A percentile compares a stretch with the other conserved stretches of the same genome.
phyloP scores from a whole-genome alignment of 495 filamentous ascomycete genomes.

The Aspergillus homomorphus region DNA sequence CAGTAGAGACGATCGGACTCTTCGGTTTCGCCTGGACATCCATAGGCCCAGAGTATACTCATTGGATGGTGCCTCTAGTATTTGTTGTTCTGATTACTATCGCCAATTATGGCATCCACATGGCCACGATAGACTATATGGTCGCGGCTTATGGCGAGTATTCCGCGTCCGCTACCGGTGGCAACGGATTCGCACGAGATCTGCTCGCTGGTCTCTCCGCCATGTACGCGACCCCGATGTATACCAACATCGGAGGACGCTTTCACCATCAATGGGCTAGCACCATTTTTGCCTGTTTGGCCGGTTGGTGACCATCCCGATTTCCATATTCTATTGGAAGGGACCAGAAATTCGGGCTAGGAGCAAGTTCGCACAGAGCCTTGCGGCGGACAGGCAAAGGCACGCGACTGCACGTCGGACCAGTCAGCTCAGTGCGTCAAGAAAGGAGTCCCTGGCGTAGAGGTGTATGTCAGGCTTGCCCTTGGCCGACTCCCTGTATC shows the following conservation, averaged over 20 bases:
- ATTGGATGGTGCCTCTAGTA: constrained; percentile 60
- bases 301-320: constrained; percentile 43
- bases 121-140: constrained; percentile 86
- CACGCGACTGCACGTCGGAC: constrained; percentile 18
- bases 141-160: constrained; percentile 76
- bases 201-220: constrained; percentile 46
- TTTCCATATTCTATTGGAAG: constrained; percentile 50
- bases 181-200: constrained; percentile 55
- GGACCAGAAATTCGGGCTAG: constrained; percentile 39
- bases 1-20: constrained; percentile 63
- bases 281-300: constrained; percentile 39
- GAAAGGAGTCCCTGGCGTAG: constrained; percentile 14
- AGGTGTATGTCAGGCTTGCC: neutral
- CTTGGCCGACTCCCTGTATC: too few species aligned
- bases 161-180: constrained; percentile 74
- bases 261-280: constrained; percentile 39
- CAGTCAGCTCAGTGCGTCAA: constrained; percentile 17
- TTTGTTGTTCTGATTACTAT: constrained; percentile 62
- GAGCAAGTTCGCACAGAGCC: constrained; percentile 44
- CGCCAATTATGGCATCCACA: constrained; percentile 70
- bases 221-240: constrained; percentile 46
- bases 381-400: constrained; percentile 21
- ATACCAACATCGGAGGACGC: constrained; percentile 30
- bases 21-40: constrained; percentile 68
- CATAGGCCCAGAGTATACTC: constrained; percentile 55